Evolutionary conservation across 495 filamentous ascomycete species (phyloP).

Genomic region (Aspergillus baeticus): DNA sequence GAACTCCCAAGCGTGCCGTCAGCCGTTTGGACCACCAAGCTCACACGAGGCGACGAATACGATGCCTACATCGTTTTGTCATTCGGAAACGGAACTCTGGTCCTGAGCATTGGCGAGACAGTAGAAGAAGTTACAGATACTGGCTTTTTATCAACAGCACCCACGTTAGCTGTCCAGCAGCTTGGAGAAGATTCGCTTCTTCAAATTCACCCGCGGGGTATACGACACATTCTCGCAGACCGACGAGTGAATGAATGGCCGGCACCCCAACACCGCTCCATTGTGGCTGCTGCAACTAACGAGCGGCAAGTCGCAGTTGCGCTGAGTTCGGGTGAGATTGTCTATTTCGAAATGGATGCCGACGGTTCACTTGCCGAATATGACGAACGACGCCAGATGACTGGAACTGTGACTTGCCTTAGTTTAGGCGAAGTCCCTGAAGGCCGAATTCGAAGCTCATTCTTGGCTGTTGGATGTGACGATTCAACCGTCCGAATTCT

Average conservation of each 20-base stretch:
- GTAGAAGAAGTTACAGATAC: slow-evolving; percentile 94
- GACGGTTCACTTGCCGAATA: slow-evolving; percentile 91
- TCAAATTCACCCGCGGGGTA: slow-evolving; percentile 93
- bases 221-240: slow-evolving; percentile 80
- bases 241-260: slow-evolving; percentile 92
- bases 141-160: slow-evolving; percentile 80
- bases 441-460: slow-evolving; percentile 80
- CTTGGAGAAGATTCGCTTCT: slow-evolving; percentile 90
- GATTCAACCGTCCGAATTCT: slow-evolving; percentile 93
- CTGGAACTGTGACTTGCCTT: slow-evolving; percentile 88
- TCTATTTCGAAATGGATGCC: slow-evolving; percentile 94
- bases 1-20: slow-evolving; percentile 82
- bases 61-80: slow-evolving; percentile 78
- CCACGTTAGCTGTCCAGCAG: slow-evolving; percentile 89
- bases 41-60: slow-evolving; percentile 76
- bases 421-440: slow-evolving; percentile 93
- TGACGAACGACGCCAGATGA: slow-evolving; percentile 93
- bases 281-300: slow-evolving; percentile 94
- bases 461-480: slow-evolving; percentile 93
- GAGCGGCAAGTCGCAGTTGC: slow-evolving; percentile 91
- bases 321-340: slow-evolving; percentile 91
- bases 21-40: slow-evolving; percentile 92
- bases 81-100: slow-evolving; percentile 71
- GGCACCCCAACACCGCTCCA: slow-evolving; percentile 86
- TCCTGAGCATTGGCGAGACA: slow-evolving; percentile 91